phyloP scores from a whole-genome alignment of 495 filamentous ascomycete genomes.

The Pseudoneurospora amorphoporcata region DNA sequence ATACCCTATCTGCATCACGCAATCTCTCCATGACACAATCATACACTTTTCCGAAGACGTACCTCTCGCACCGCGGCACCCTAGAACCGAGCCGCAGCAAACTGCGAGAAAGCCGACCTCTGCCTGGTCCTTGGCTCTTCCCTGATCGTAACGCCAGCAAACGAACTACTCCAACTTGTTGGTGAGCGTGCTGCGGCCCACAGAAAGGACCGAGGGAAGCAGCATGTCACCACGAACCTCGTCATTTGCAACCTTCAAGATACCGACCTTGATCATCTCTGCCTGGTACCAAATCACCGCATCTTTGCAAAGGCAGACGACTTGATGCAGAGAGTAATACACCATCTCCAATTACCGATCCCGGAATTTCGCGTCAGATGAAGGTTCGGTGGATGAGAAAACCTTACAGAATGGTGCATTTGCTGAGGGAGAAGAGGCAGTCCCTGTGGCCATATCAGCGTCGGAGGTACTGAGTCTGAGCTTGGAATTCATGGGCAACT shows the following conservation, averaged over 20 bases:
- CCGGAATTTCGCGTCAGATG: constrained; percentile 26
- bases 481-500: constrained; percentile 39
- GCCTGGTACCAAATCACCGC: constrained; percentile 15
- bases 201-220: background rate
- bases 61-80: constrained; percentile 14
- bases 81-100: constrained; percentile 19
- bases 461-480: constrained; percentile 21
- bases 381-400: constrained; percentile 14
- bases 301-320: constrained; percentile 27
- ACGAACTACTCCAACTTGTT: constrained; percentile 27
- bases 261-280: constrained; percentile 26
- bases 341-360: constrained; percentile 25
- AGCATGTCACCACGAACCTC: constrained; percentile 12
- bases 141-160: constrained; percentile 33
- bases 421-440: background rate
- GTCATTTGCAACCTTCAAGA: constrained; percentile 37
- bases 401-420: background rate
- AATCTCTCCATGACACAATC: constrained; percentile 29
- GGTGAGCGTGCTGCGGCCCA: constrained; percentile 10
- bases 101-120: constrained; percentile 32
- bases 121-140: constrained; percentile 37
- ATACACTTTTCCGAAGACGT: constrained; percentile 35
- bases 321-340: constrained; percentile 30
- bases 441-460: background rate
- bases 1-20: constrained; percentile 24